Conservation (phyloP, 1,139 yeast genomes). For the Magnusiomyces suaveolens region DNA sequence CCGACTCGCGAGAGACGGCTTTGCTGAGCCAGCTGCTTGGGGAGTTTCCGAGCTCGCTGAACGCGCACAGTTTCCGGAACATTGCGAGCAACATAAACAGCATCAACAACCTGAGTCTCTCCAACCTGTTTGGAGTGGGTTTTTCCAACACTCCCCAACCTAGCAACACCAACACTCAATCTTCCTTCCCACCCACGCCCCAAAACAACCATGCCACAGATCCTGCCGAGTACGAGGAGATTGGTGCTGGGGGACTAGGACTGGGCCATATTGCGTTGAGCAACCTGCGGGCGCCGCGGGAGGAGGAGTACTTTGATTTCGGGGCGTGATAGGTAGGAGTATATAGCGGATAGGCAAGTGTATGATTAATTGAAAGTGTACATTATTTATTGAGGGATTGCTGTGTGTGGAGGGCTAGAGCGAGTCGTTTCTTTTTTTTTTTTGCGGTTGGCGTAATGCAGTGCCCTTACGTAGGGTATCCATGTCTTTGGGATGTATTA, state of each 20-base stretch:
- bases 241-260: background rate
- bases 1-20: too few relatives aligned
- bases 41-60: background rate
- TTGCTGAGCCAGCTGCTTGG: background rate
- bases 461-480: conserved; percentile 92
- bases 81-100: background rate
- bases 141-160: background rate
- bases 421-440: conserved; percentile 76
- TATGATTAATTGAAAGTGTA: conserved; percentile 44
- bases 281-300: too few relatives aligned
- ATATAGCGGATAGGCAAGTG: conserved; percentile 23
- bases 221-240: background rate
- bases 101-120: background rate
- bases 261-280: background rate
- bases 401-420: too few relatives aligned
- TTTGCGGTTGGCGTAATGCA: conserved; percentile 84
- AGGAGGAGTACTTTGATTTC: background rate
- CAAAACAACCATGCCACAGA: too few relatives aligned
- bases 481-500: conserved; percentile 97
- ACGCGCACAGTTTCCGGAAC: background rate
- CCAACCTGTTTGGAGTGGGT: background rate
- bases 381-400: too few relatives aligned
- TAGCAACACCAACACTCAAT: background rate
- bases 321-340: background rate
- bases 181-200: background rate